phyloP scores from a whole-genome alignment of 495 filamentous ascomycete species.

The Trichocladium antarcticum region DNA sequence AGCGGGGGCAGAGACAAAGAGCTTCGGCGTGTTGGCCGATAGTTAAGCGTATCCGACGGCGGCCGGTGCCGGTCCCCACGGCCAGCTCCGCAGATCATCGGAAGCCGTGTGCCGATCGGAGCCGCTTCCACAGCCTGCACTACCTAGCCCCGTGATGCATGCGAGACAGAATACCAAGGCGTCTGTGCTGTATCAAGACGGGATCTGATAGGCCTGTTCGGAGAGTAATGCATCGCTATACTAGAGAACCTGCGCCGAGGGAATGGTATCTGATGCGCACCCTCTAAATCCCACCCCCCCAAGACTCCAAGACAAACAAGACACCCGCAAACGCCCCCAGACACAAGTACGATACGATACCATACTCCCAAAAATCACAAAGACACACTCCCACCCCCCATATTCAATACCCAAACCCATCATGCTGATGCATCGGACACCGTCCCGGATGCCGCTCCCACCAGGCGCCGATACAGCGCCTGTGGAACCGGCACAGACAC shows the following conservation, averaged over 20 bases:
- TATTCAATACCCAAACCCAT: constrained; percentile 36
- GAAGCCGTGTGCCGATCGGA: background rate
- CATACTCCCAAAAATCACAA: background rate
- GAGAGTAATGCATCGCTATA: background rate
- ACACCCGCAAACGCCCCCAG: background rate
- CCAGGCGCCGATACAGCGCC: constrained; percentile 51
- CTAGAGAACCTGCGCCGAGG: background rate
- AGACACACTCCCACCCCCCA: too few relatives aligned
- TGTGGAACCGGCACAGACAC: constrained; percentile 89
- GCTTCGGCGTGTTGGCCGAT: too few relatives aligned
- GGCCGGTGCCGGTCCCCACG: background rate
- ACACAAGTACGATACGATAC: too few relatives aligned
- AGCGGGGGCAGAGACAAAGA: too few relatives aligned
- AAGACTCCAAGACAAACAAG: background rate
- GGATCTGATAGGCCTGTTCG: too few relatives aligned
- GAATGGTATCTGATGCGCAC: constrained; percentile 8
- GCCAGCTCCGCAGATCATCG: background rate
- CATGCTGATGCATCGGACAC: constrained; percentile 48
- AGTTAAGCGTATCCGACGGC: background rate
- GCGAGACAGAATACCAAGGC: too few relatives aligned
- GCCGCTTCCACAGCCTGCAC: too few relatives aligned
- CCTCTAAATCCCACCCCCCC: background rate
- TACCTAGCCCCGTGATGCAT: too few relatives aligned
- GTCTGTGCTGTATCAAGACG: too few relatives aligned
- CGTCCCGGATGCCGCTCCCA: constrained; percentile 41